Evolutionary conservation across 2,329 filamentous ascomycete species (phyloP).

Genomic region (Talaromyces sp.): DNA sequence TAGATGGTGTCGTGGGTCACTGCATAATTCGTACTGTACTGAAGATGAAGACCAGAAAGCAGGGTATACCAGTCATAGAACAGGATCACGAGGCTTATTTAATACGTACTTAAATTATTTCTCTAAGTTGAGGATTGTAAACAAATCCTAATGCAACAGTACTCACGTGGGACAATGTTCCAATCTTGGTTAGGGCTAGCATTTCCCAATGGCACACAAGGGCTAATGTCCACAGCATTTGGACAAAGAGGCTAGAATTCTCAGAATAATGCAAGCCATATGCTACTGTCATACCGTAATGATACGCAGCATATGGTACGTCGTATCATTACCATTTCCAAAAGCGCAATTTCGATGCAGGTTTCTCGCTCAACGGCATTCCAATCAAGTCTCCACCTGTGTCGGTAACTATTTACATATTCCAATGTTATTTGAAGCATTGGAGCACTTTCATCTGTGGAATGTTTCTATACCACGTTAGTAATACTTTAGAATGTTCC

Average conservation of each 20-base stretch:
- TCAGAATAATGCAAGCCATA: background rate
- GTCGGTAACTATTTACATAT: background rate
- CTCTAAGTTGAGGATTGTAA: background rate
- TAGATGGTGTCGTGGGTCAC: background rate
- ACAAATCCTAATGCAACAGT: background rate
- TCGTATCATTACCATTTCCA: background rate
- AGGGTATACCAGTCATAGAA: too few species aligned
- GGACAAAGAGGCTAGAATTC: too few species aligned
- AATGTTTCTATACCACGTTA: background rate
- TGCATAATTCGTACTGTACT: too few species aligned
- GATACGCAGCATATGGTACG: background rate
- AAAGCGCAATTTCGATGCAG: background rate
- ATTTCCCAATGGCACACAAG: too few species aligned
- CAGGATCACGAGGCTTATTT: too few species aligned
- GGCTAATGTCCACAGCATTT: too few species aligned
- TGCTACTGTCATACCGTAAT: background rate
- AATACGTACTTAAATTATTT: background rate
- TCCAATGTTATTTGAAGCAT: too few species aligned
- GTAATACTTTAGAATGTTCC: background rate
- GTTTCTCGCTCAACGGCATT: background rate
- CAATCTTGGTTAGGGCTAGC: background rate
- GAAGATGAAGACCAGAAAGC: background rate
- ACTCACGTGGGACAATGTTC: background rate
- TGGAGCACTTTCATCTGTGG: background rate
- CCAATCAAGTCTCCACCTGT: background rate